Conservation (phyloP, 192 early-diverging fungal species). For the Backusella morwellensis region DNA sequence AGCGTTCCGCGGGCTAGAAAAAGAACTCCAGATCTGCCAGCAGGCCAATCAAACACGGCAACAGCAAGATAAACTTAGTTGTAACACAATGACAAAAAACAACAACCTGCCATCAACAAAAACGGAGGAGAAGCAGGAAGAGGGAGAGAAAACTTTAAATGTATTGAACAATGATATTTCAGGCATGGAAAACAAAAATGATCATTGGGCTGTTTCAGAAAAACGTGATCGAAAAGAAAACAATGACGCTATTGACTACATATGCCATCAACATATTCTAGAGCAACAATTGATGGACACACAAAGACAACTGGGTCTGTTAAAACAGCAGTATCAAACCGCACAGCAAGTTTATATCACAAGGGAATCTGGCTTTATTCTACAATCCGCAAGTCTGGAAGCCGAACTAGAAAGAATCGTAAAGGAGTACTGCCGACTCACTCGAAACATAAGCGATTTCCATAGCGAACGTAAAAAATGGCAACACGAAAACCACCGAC, state of each 20-base stretch:
- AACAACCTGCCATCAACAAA: neutral
- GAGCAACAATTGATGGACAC: neutral
- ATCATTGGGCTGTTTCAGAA: neutral
- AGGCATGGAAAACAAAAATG: neutral
- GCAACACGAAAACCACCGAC: slow-evolving; percentile 22
- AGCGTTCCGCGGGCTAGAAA: neutral
- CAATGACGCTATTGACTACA: neutral
- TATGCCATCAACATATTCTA: neutral
- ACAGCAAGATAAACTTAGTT: neutral
- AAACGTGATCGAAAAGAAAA: neutral
- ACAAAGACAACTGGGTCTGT: neutral
- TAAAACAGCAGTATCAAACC: neutral
- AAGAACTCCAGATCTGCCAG: neutral
- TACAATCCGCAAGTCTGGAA: slow-evolving; percentile 30
- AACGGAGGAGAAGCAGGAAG: neutral
- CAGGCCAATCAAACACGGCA: neutral
- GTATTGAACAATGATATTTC: neutral
- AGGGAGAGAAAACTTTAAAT: neutral
- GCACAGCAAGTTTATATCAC: neutral
- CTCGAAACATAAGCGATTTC: slow-evolving; percentile 43
- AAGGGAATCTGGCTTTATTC: slow-evolving; percentile 29
- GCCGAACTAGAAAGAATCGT: slow-evolving; percentile 34
- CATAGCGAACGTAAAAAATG: slow-evolving; percentile 36
- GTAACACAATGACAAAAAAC: neutral
- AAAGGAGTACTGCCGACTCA: slow-evolving; percentile 41